These are phyloP conservation scores for Edaphochlamys debaryana DNA, from an alignment of 139 green algal species.

Conservation along the genomic window DNA sequence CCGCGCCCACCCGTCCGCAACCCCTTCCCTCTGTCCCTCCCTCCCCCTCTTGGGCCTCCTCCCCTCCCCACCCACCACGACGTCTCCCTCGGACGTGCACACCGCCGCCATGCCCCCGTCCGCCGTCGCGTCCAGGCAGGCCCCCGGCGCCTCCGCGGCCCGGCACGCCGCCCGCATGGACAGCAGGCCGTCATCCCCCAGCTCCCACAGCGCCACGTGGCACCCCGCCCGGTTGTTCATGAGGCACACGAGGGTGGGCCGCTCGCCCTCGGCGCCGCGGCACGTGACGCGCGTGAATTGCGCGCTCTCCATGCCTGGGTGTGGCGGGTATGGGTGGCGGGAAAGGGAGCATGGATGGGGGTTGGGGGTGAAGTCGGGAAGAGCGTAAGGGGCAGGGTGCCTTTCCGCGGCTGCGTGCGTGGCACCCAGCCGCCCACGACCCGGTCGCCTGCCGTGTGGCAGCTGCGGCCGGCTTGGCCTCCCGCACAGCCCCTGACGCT, in stretches of 20 bases:
- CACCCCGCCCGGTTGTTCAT: slow-evolving; percentile 29
- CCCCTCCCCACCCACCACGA: slow-evolving; percentile 23
- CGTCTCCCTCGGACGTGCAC: slow-evolving; percentile 45
- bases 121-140: slow-evolving; percentile 49
- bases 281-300: slow-evolving; percentile 26
- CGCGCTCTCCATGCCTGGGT: slow-evolving; percentile 28
- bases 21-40: too few relatives aligned
- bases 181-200: slow-evolving; percentile 32
- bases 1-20: too few relatives aligned
- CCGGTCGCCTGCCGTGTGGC: too few relatives aligned
- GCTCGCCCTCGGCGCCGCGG: slow-evolving; percentile 5
- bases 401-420: too few relatives aligned
- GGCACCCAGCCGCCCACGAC: too few relatives aligned
- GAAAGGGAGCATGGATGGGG: too few relatives aligned
- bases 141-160: slow-evolving; percentile 23
- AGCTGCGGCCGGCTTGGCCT: too few relatives aligned
- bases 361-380: too few relatives aligned
- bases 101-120: slow-evolving; percentile 35
- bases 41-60: too few relatives aligned
- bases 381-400: too few relatives aligned
- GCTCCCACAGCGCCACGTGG: slow-evolving; percentile 32
- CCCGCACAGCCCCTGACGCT: too few relatives aligned
- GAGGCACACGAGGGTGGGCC: slow-evolving; percentile 7
- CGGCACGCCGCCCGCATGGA: slow-evolving; percentile 5
- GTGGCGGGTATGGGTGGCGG: too few relatives aligned